Percentiles rank a stretch among this genome's conserved stretches.
Conservation (phyloP, 2,329 filamentous ascomycete genomes). For the Knoxdaviesia capensis region DNA sequence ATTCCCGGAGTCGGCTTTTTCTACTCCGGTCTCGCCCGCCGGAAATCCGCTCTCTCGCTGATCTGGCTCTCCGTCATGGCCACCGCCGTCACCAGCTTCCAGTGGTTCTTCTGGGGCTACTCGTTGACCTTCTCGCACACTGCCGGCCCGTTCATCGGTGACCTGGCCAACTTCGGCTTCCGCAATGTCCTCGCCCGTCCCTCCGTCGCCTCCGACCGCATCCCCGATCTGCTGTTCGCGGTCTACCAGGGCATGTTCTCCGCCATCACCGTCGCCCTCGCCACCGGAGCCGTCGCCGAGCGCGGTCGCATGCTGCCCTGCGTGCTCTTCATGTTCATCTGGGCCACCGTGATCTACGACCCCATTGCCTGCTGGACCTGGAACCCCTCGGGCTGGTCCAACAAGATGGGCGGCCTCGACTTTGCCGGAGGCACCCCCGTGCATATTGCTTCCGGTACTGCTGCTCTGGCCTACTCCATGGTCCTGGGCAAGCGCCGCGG, state of each 20-base stretch:
- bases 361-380: conserved; percentile 91
- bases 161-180: conserved; percentile 64
- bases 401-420: conserved; percentile 61
- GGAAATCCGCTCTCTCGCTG: conserved; percentile 75
- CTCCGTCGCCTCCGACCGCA: conserved; percentile 49
- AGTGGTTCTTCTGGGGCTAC: conserved; percentile 93
- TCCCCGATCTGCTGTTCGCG: conserved; percentile 72
- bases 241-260: conserved; percentile 83
- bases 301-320: conserved; percentile 75
- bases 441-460: conserved; percentile 66
- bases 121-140: conserved; percentile 65
- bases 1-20: conserved; percentile 89
- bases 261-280: conserved; percentile 67
- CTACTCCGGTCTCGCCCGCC: conserved; percentile 73
- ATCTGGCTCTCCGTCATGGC: conserved; percentile 87
- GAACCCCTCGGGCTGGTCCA: conserved; percentile 69
- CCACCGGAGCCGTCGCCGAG: conserved; percentile 69
- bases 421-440: conserved; percentile 84
- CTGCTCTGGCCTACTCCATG: conserved; percentile 75
- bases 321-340: conserved; percentile 83
- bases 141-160: conserved; percentile 56
- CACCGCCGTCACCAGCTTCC: conserved; percentile 63
- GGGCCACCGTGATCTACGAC: conserved; percentile 79
- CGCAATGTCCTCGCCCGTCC: conserved; percentile 54
- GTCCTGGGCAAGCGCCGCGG: conserved; percentile 75